A percentile compares a stretch with the other conserved stretches of the same genome.
Conservation (phyloP, 495 filamentous ascomycete genomes). For the Neurospora sp. region DNA sequence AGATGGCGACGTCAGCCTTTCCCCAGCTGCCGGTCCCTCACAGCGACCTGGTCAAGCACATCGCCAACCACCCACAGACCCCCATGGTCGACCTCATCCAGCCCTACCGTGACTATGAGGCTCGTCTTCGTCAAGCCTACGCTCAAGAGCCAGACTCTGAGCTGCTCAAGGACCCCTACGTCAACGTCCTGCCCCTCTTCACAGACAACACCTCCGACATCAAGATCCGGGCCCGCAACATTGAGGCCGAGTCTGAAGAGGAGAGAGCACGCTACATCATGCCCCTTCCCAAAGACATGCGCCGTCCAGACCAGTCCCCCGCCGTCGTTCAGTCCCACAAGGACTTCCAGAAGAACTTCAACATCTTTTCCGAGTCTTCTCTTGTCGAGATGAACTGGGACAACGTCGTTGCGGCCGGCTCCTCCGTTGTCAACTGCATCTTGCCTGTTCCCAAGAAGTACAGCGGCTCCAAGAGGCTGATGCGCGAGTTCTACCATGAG, state of each 20-base stretch:
- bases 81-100: constrained; percentile 48
- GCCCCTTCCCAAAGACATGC: constrained; percentile 46
- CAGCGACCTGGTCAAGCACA: constrained; percentile 33
- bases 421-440: constrained; percentile 62
- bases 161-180: constrained; percentile 44
- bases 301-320: constrained; percentile 49
- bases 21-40: constrained; percentile 36
- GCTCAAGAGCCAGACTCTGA: constrained; percentile 57
- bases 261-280: constrained; percentile 62
- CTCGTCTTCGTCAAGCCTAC: constrained; percentile 55
- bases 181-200: constrained; percentile 66
- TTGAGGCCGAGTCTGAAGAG: constrained; percentile 46
- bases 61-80: constrained; percentile 39
- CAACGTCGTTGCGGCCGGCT: constrained; percentile 70
- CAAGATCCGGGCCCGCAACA: constrained; percentile 52
- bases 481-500: constrained; percentile 70
- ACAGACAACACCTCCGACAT: constrained; percentile 43
- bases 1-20: constrained; percentile 26
- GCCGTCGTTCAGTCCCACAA: constrained; percentile 53
- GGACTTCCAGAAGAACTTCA: constrained; percentile 68
- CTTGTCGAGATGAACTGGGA: constrained; percentile 59
- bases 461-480: constrained; percentile 49
- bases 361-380: constrained; percentile 62
- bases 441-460: constrained; percentile 60
- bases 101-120: constrained; percentile 62